Conservation (phyloP, 2,329 filamentous ascomycete species). For the Fusarium penzigii region DNA sequence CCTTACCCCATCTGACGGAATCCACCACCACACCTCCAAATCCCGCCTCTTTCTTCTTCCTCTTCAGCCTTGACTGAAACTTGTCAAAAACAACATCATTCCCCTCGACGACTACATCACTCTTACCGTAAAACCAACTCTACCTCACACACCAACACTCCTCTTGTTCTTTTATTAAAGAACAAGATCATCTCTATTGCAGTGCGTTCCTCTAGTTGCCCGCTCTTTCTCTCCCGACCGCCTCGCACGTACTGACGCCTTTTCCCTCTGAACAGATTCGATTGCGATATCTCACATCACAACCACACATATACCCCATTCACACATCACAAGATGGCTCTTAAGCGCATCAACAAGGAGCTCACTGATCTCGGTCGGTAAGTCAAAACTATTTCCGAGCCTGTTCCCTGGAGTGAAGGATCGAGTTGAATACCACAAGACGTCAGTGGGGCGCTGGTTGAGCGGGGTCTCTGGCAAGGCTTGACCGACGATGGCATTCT, state of each 20-base stretch:
- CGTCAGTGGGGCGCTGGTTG: conserved; percentile 38
- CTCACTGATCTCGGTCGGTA: conserved; percentile 88
- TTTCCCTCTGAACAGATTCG: conserved; percentile 18
- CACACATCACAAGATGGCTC: conserved; percentile 64
- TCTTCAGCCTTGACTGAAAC: conserved; percentile 32
- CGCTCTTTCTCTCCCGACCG: conserved; percentile 14
- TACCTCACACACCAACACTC: background rate
- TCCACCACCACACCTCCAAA: conserved; percentile 27
- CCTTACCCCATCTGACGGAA: conserved; percentile 30
- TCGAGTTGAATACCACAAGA: conserved; percentile 29
- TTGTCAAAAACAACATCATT: conserved; percentile 7
- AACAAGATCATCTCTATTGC: conserved; percentile 23
- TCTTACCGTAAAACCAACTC: background rate
- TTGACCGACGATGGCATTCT: conserved; percentile 15
- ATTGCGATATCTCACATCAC: conserved; percentile 29
- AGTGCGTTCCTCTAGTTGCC: conserved; percentile 30
- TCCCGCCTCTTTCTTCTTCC: conserved; percentile 25
- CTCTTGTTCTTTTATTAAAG: conserved; percentile 18
- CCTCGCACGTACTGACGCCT: conserved; percentile 26
- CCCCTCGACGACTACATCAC: background rate
- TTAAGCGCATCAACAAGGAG: conserved; percentile 96
- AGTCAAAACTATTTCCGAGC: conserved; percentile 35
- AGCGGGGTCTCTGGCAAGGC: conserved; percentile 36
- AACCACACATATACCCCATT: conserved; percentile 28
- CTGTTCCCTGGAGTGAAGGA: conserved; percentile 20